Percentiles rank a stretch among this genome's conserved stretches.
These are phyloP conservation scores for Colletotrichum siamense DNA, from an alignment of 2,329 filamentous ascomycete genomes.

Conservation along the genomic window DNA sequence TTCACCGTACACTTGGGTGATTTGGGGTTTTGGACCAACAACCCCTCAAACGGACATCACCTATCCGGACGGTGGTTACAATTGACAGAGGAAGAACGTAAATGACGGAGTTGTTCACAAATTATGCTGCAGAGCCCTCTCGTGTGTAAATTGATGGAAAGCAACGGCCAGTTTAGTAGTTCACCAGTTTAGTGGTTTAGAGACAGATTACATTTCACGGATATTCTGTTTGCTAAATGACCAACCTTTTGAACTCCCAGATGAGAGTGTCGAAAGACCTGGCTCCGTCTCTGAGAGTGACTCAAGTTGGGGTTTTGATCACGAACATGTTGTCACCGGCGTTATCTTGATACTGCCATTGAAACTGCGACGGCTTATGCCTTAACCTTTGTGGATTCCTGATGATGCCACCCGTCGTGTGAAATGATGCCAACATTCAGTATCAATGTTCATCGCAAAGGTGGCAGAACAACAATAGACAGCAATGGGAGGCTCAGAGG, in stretches of 20 bases:
- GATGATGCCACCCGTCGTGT: fast-evolving
- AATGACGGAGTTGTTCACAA: neutral
- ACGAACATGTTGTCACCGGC: too few species aligned
- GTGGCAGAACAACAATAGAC: neutral
- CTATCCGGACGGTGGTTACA: neutral
- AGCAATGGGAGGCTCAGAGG: neutral
- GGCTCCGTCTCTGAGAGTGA: too few species aligned
- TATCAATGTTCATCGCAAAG: neutral
- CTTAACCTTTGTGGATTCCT: neutral
- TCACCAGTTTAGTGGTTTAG: neutral
- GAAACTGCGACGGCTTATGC: neutral
- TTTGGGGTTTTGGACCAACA: too few species aligned
- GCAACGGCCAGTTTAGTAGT: neutral
- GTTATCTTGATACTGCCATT: too few species aligned
- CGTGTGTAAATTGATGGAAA: fast-evolving
- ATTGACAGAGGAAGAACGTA: neutral
- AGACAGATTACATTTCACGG: neutral
- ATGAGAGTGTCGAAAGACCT: too few species aligned
- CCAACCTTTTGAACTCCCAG: neutral
- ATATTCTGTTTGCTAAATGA: neutral
- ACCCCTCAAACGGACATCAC: neutral
- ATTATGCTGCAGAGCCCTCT: neutral
- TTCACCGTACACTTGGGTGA: too few species aligned
- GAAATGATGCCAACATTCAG: fast-evolving
- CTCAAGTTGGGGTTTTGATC: too few species aligned